phyloP scores from a whole-genome alignment of 1,139 yeast species.

The Wickerhamiella infanticola region DNA sequence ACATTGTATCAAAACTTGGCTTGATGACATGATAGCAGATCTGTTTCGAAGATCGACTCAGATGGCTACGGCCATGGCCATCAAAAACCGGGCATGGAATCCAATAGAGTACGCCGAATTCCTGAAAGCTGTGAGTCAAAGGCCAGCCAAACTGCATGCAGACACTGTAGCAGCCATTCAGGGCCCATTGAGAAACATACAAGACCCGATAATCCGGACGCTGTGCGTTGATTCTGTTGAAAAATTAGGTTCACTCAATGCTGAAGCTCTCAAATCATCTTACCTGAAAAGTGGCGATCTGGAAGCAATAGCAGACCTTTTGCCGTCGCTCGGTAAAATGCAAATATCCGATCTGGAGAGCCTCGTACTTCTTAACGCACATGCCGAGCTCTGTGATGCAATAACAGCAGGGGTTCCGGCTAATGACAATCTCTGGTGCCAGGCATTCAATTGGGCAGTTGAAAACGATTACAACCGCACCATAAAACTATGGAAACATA shows the following conservation, averaged over 20 bases:
- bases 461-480: conserved; percentile 2
- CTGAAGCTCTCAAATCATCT: background rate
- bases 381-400: background rate
- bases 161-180: conserved; percentile 7
- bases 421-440: conserved; percentile 1
- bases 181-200: conserved; percentile 3
- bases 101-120: conserved; percentile 6
- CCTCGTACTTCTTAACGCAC: background rate
- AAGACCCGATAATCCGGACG: conserved; percentile 6
- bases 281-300: background rate
- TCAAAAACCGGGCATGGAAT: conserved; percentile 4
- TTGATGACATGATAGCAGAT: background rate
- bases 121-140: conserved; percentile 1
- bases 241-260: conserved; percentile 3
- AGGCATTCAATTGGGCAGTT: conserved; percentile 2
- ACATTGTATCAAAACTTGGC: background rate
- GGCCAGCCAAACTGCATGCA: conserved; percentile 1
- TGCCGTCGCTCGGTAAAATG: background rate
- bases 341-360: background rate
- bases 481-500: conserved; percentile 2
- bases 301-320: background rate
- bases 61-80: conserved; percentile 6
- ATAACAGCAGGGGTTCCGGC: background rate
- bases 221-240: conserved; percentile 4
- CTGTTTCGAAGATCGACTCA: conserved; percentile 7